Percentiles rank a stretch among this genome's conserved stretches.
phyloP scores from a whole-genome alignment of 2,329 filamentous ascomycete genomes.

The Pseudogymnoascus sp. region DNA sequence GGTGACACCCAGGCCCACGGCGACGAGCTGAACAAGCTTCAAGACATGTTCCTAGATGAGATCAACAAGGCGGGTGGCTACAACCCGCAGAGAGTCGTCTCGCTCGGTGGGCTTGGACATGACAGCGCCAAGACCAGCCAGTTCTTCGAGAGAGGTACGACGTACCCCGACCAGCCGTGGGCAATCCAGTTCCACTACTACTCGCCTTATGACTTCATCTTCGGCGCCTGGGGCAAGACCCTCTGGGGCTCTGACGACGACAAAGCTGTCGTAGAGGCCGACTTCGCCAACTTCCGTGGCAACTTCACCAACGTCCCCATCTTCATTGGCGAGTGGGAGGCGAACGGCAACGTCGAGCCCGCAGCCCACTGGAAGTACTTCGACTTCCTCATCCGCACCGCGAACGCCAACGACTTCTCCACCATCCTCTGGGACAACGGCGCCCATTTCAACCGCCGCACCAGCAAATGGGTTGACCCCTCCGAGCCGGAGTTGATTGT shows the following conservation, averaged over 20 bases:
- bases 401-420: slow-evolving; percentile 40
- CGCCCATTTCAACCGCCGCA: slow-evolving; percentile 44
- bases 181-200: slow-evolving; percentile 56
- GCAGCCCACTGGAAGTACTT: slow-evolving; percentile 50
- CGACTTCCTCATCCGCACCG: slow-evolving; percentile 42
- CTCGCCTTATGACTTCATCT: slow-evolving; percentile 42
- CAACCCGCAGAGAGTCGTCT: slow-evolving; percentile 47
- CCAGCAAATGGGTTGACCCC: slow-evolving; percentile 41
- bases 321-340: slow-evolving; percentile 49
- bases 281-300: slow-evolving; percentile 41
- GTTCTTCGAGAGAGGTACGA: slow-evolving; percentile 42
- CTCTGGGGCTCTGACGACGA: slow-evolving; percentile 49
- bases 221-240: slow-evolving; percentile 48
- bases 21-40: slow-evolving; percentile 44
- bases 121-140: slow-evolving; percentile 44
- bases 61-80: slow-evolving; percentile 46
- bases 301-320: slow-evolving; percentile 49
- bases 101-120: slow-evolving; percentile 42
- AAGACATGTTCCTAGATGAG: slow-evolving; percentile 46
- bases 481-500: slow-evolving; percentile 39
- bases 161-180: slow-evolving; percentile 45
- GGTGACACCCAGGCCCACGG: slow-evolving; percentile 42
- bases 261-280: slow-evolving; percentile 38
- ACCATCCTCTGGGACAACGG: slow-evolving; percentile 53
- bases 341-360: slow-evolving; percentile 41